Base-by-base conservation (phyloP, 2,329 filamentous ascomycete species). In the Tympanopsis confertula region DNA sequence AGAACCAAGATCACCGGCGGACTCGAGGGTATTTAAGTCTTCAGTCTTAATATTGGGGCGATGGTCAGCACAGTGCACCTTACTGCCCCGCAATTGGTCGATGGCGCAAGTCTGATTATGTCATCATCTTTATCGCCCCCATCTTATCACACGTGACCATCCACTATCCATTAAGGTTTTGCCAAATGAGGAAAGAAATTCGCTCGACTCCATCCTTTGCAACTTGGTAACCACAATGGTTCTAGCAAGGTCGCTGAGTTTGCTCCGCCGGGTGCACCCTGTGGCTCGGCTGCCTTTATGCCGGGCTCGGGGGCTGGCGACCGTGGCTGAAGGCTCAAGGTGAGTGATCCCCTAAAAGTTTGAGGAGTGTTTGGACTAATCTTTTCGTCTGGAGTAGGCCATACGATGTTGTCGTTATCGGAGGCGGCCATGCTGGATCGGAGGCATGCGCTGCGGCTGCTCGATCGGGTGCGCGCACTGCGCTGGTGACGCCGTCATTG, bases 401-500 rank as follows among this genome's bases (percentile, higher is more conserved):
- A 1, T 93, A 84, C 54, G 89, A 98, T 71, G 91, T 98, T 36
- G 71, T 98, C 24, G 88, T 98, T 2, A 87, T 98, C 44, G 91
- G 91, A 39, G 91, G 91, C 42, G 91, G 91, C 19, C 91, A 98
- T 66, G 91, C 91, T 40, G 91, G 91, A 36, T 84, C 87, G 38
- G 91, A 98, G 67, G 91, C 91, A 41, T 89, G 84, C 46, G 82
- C 91, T 10, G 91, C 89, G 2, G 86, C 91, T 13, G 91, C 91
- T 33, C 77, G 91, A 51, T 75, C 84, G 13, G 91, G 91, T 38
- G 91, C 89, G 36, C 78, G 80, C 50, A 96, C 91, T 30, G 89
- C 83, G 2, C 73, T 98, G 46, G 70, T 98, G 36, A 98, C 91
- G 1, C 91, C 89, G 2, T 86, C 83, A 42, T 59, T 86, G 41